phyloP scores from a whole-genome alignment of 1,139 yeast species.

The Meyerozyma elateridarum region DNA sequence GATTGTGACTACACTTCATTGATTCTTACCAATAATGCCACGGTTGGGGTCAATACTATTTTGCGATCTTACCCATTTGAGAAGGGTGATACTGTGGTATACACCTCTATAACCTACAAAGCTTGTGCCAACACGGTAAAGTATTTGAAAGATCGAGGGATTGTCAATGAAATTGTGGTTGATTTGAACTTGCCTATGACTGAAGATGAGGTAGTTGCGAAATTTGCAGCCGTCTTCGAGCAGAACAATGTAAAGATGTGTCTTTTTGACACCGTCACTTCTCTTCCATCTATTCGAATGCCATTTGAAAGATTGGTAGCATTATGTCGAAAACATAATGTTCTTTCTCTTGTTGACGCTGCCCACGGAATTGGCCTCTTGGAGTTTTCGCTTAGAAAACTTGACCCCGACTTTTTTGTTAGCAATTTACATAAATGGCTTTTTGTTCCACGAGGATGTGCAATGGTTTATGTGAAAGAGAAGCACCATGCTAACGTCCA shows the following conservation, averaged over 20 bases:
- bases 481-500: conserved; percentile 10
- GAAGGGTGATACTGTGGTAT: conserved; percentile 50
- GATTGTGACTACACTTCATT: conserved; percentile 41
- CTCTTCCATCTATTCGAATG: conserved; percentile 11
- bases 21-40: conserved; percentile 55
- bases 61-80: conserved; percentile 50
- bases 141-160: conserved; percentile 39
- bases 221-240: conserved; percentile 30
- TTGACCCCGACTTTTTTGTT: conserved; percentile 12
- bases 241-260: not conserved
- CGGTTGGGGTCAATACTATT: conserved; percentile 56
- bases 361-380: conserved; percentile 14
- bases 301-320: conserved; percentile 10
- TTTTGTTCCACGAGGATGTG: conserved; percentile 13
- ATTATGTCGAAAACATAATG: conserved; percentile 10
- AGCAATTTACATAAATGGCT: conserved; percentile 15
- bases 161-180: conserved; percentile 32
- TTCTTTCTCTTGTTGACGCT: conserved; percentile 14
- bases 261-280: conserved; percentile 13
- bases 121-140: conserved; percentile 53
- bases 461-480: conserved; percentile 12
- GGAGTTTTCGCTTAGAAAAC: conserved; percentile 8
- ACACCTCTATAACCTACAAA: conserved; percentile 52
- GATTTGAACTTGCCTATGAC: conserved; percentile 17
- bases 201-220: conserved; percentile 42